Evolutionary conservation across 306 rosid species (phyloP).

Genomic region (Potentilla sterilis): DNA sequence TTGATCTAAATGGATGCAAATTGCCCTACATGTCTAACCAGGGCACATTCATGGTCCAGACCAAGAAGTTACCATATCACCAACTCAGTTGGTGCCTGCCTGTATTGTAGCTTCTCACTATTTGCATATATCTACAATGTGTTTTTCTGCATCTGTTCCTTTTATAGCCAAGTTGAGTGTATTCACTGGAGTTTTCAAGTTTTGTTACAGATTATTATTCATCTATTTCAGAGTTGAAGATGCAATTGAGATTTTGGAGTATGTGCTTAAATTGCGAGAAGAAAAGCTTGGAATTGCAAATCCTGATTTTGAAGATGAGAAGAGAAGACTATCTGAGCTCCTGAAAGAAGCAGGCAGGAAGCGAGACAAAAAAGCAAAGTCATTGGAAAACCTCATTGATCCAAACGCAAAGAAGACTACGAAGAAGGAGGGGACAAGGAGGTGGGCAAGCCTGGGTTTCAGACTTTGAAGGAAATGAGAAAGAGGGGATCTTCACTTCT

Average conservation of each 20-base stretch:
- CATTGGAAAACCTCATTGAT: slow-evolving; percentile 93
- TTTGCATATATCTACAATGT: background rate
- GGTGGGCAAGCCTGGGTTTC: slow-evolving; percentile 95
- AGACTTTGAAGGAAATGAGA: slow-evolving; percentile 51
- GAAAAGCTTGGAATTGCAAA: slow-evolving; percentile 94
- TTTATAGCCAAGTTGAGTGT: background rate
- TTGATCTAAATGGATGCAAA: background rate
- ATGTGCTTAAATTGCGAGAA: slow-evolving; percentile 77
- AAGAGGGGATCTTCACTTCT: slow-evolving; percentile 19
- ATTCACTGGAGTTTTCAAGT: background rate
- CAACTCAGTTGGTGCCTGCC: background rate
- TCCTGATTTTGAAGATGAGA: slow-evolving; percentile 95
- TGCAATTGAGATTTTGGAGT: slow-evolving; percentile 92
- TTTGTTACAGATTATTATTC: slow-evolving; percentile 19
- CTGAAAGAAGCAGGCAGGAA: slow-evolving; percentile 98
- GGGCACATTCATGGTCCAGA: background rate
- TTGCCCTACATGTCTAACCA: background rate
- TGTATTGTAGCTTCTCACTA: background rate
- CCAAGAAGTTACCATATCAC: background rate
- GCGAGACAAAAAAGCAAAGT: slow-evolving; percentile 85
- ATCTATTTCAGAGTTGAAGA: slow-evolving; percentile 77
- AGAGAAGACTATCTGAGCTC: slow-evolving; percentile 79
- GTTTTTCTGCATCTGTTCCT: background rate
- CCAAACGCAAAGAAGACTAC: slow-evolving; percentile 78
- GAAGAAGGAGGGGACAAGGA: slow-evolving; percentile 82